These are phyloP conservation scores for Miscanthus lutarioriparius DNA, from an alignment of 176 grass and related monocot species.

Conservation along the genomic window DNA sequence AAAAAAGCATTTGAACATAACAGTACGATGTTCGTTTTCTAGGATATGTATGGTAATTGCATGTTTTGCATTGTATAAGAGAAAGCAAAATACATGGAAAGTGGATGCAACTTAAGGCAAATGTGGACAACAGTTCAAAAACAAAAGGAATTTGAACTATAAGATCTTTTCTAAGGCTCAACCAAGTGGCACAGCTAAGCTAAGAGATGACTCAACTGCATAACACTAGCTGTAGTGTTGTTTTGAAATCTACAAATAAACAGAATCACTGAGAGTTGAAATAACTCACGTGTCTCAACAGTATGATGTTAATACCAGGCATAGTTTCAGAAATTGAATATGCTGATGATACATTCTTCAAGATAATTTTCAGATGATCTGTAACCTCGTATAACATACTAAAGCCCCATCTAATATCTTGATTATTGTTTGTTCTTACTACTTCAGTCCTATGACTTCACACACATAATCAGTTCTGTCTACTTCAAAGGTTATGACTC, in stretches of 20 bases:
- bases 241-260: background rate
- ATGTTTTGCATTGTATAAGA: background rate
- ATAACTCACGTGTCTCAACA: background rate
- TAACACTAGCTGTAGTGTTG: background rate
- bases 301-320: background rate
- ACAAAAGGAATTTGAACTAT: too few species aligned
- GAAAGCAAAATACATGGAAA: background rate
- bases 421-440: conserved; percentile 32
- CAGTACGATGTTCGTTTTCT: background rate
- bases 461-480: conserved; percentile 66
- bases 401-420: conserved; percentile 3
- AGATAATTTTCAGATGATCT: background rate
- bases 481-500: conserved; percentile 83
- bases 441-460: conserved; percentile 71
- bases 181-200: background rate
- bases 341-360: background rate
- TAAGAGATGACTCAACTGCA: background rate
- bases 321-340: background rate
- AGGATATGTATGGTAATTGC: background rate
- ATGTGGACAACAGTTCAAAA: background rate
- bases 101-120: background rate
- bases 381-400: background rate
- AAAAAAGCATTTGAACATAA: background rate
- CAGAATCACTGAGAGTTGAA: conserved; percentile 10
- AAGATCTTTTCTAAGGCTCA: background rate